Evolutionary conservation across 352 stramenopile species (phyloP), one percentile per base, ranked within the genome.

Genomic region (Globisporangium nodosum): DNA sequence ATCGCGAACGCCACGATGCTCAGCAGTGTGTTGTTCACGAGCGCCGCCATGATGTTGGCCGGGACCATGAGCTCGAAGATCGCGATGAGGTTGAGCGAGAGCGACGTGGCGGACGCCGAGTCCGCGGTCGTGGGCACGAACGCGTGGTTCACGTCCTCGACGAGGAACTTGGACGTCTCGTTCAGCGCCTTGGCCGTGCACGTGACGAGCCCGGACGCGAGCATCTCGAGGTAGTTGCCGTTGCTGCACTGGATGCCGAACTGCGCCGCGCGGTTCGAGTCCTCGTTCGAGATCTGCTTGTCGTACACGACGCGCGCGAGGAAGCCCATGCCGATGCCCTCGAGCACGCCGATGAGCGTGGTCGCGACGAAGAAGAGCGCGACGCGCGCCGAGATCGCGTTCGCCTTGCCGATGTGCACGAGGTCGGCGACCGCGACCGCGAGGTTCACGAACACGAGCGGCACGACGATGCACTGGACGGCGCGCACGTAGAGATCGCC

Each of bases 191-290:
- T 49, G 11, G 72, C 78, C 27, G 78, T 74, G 66, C 83, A 90
- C n/a, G 76, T 82, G 33, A 92, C 78, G 3, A 74, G 58, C 0
- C 79, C 78, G 31, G 74, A 76, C 7, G 58, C 35, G 3, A 68
- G 63, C 61, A 81, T 71, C 60, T 87, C 65, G 5, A 90, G 53
- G 66, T 88, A 92, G 30, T 78, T 76, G 49, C 70, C 72, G 56
- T 90, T 91, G 52, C 60, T 72, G 57, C 85, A 94, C 63, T 88
- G 74, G 56, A 94, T 88, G 40, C 73, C 76, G 53, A 94, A 90
- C 33, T 88, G 60, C 3, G 74, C 70, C 27, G 86, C 61, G 4
- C 65, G 76, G 45, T 54, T 78, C 7, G 46, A 55, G 6, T 54
- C 54, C 5, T 67, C 55, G 16, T 66, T 65, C 24, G 70, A 53